A percentile compares a stretch with the other conserved stretches of the same genome.
phyloP scores from a whole-genome alignment of 2,329 filamentous ascomycete species.

The Ceratocystis harringtonii region DNA sequence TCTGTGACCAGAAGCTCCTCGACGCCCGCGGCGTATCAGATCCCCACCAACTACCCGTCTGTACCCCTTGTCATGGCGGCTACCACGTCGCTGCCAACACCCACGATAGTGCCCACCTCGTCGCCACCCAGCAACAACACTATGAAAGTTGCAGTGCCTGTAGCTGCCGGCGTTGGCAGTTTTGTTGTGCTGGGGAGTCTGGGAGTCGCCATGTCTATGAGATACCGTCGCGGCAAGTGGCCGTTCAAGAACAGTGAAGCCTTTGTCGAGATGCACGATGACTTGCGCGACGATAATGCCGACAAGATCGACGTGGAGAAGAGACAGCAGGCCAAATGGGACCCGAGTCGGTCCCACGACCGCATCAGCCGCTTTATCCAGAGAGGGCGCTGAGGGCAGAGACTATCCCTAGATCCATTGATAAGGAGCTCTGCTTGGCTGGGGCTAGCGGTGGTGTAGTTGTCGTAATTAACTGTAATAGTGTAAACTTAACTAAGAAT shows the following conservation, averaged over 20 bases:
- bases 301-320: slow-evolving; percentile 13
- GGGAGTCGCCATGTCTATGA: slow-evolving; percentile 14
- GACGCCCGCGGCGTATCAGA: neutral
- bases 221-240: slow-evolving; percentile 18
- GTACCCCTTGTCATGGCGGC: neutral
- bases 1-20: neutral
- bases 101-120: slow-evolving; percentile 1
- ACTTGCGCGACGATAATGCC: slow-evolving; percentile 12
- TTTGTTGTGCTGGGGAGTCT: slow-evolving; percentile 15
- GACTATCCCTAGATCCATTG: neutral
- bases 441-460: neutral
- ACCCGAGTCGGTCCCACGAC: slow-evolving; percentile 7
- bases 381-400: neutral
- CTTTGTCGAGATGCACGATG: slow-evolving; percentile 14
- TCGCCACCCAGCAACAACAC: neutral
- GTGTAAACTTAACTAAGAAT: neutral
- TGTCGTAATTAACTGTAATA: neutral
- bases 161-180: slow-evolving; percentile 17
- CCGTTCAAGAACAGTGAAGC: slow-evolving; percentile 14
- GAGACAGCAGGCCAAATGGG: slow-evolving; percentile 12
- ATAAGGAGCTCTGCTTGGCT: neutral
- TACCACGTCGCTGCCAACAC: neutral
- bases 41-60: neutral
- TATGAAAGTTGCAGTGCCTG: slow-evolving; percentile 14
- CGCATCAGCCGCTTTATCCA: slow-evolving; percentile 14